Base-by-base conservation (phyloP, 306 rosid genomes). In the Pyrus betulifolia region DNA sequence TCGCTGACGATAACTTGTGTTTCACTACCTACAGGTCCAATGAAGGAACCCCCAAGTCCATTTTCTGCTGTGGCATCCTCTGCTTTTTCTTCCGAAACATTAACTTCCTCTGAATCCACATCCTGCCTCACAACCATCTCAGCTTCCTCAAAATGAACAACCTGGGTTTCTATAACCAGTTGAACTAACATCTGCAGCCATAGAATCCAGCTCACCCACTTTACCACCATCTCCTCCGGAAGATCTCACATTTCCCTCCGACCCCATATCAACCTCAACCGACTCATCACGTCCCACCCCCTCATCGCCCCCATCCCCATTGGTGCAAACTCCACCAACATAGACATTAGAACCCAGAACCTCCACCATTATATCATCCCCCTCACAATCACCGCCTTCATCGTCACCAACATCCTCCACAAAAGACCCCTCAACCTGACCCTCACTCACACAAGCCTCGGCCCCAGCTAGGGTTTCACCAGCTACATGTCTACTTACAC, bases 311-410 rank as follows among this genome's bases (percentile, higher is more conserved):
- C 81, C 83, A 51, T 75, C 74, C 40, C 74, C 86, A 74, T 78
- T 82, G n/a, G 89, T 83, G 74, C 92, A 91, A 75, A 93, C 96
- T 63, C 94, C 97, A 79, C 92, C 96, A 81, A 89, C 87, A 82
- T 85, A 93, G 78, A 93, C 84, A 83, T 86, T 89, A 66, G 96
- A 83, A 77, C 91, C 96, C 72, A 89, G 83, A 64, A 91, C 96
- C 86, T 88, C 93, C 78, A 91, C 87, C 94, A 91, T 85, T 76
- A 91, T 67, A 51, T 89, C 98, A 74, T 82, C 88, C 82, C 93
- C 96, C 85, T 86, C 86, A 82, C 96, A 89, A 69, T 67, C 69
- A 59, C 79, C 91, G 58, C 80, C 82, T 68, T 65, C 87, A 49
- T 61, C 86, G 40, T 81, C 85, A 71, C 55, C 82, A 31, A 80